These are phyloP conservation scores for Erigeron philadelphicus DNA, from an alignment of 140 eudicot species.

Conservation along the genomic window DNA sequence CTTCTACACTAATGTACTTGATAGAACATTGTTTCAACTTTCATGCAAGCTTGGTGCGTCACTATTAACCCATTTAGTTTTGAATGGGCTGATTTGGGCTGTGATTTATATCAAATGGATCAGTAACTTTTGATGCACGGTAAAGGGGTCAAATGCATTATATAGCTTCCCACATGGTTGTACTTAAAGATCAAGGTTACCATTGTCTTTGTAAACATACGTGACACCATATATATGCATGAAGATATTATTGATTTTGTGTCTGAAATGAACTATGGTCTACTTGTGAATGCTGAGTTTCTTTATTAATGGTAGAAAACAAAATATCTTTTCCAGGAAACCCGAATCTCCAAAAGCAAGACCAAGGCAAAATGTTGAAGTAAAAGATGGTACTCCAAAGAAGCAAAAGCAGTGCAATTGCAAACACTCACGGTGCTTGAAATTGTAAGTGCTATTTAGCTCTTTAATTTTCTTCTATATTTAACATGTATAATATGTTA, in stretches of 20 bases:
- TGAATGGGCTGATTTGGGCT: too few species aligned
- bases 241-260: background rate
- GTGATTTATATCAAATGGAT: too few species aligned
- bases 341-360: slow-evolving; percentile 79
- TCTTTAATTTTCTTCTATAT: background rate
- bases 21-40: too few species aligned
- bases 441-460: slow-evolving; percentile 55
- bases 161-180: too few species aligned
- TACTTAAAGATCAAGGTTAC: too few species aligned
- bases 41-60: too few species aligned
- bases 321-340: slow-evolving; percentile 42
- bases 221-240: background rate
- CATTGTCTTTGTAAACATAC: background rate
- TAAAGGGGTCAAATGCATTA: too few species aligned
- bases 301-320: background rate
- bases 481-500: background rate
- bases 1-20: too few species aligned
- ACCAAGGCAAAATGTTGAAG: slow-evolving; percentile 53
- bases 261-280: background rate
- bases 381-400: slow-evolving; percentile 91
- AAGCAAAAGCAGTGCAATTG: slow-evolving; percentile 95
- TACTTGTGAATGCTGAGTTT: background rate
- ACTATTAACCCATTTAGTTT: too few species aligned
- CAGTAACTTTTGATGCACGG: too few species aligned
- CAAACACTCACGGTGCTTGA: slow-evolving; percentile 90